Conservation (phyloP, 2,329 filamentous ascomycete species). For the Penicillium brevicompactum region DNA sequence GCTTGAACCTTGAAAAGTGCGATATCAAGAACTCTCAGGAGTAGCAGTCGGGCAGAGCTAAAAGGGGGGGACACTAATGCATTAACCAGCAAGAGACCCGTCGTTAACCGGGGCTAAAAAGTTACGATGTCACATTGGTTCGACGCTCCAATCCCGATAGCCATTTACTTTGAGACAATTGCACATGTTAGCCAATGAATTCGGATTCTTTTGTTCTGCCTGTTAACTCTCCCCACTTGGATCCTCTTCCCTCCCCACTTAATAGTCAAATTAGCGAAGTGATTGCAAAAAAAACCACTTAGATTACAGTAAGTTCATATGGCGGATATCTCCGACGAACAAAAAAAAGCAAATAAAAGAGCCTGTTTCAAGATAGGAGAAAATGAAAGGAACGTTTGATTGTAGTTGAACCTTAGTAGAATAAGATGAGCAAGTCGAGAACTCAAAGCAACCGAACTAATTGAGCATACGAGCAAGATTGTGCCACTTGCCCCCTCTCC, state of each 20-base stretch:
- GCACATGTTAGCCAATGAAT: slow-evolving; percentile 21
- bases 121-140: slow-evolving; percentile 28
- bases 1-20: not conserved
- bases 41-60: slow-evolving; percentile 13
- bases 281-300: not conserved
- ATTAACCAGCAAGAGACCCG: slow-evolving; percentile 21
- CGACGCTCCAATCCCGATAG: slow-evolving; percentile 7
- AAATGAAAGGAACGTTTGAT: not conserved
- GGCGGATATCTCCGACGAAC: not conserved
- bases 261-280: not conserved
- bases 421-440: not conserved
- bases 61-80: slow-evolving; percentile 8
- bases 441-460: not conserved
- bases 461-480: not conserved
- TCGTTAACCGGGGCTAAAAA: slow-evolving; percentile 26
- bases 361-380: not conserved
- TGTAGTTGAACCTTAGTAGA: not conserved
- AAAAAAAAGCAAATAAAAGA: not conserved
- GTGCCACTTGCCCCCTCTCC: slow-evolving; percentile 2
- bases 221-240: slow-evolving; percentile 1
- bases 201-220: not conserved
- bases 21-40: slow-evolving; percentile 13
- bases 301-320: not conserved
- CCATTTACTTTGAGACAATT: slow-evolving; percentile 14
- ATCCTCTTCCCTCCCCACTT: not conserved